Conservation (phyloP, 1,139 yeast species). For the Candida smagusa region DNA sequence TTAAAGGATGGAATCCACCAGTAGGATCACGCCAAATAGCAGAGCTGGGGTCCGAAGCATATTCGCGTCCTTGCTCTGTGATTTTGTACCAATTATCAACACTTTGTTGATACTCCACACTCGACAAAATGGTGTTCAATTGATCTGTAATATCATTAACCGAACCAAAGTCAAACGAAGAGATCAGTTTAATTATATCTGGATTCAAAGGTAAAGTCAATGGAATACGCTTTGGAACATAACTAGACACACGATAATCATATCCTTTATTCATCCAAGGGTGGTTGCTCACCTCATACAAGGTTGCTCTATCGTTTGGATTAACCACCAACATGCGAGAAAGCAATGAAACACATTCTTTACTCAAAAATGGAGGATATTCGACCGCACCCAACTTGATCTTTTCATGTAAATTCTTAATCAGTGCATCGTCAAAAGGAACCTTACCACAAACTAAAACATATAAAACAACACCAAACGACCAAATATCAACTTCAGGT, state of each 20-base stretch:
- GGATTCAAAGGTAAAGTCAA: slow-evolving; percentile 70
- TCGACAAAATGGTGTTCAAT: slow-evolving; percentile 56
- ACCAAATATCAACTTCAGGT: slow-evolving; percentile 98
- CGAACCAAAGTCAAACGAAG: slow-evolving; percentile 75
- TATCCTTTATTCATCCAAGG: slow-evolving; percentile 96
- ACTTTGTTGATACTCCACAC: slow-evolving; percentile 67
- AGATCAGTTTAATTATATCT: slow-evolving; percentile 69
- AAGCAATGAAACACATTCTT: slow-evolving; percentile 79
- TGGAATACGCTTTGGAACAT: slow-evolving; percentile 76
- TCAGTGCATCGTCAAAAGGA: slow-evolving; percentile 95
- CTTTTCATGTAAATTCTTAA: slow-evolving; percentile 88
- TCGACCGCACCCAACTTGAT: slow-evolving; percentile 91
- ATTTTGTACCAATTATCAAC: slow-evolving; percentile 60
- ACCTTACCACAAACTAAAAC: slow-evolving; percentile 97
- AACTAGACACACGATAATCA: slow-evolving; percentile 68
- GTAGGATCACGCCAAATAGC: slow-evolving; percentile 71
- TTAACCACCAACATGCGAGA: slow-evolving; percentile 91
- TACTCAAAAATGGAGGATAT: slow-evolving; percentile 79
- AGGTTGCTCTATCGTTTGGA: slow-evolving; percentile 73
- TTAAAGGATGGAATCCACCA: slow-evolving; percentile 80
- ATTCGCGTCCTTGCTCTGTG: slow-evolving; percentile 40
- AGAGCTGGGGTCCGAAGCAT: slow-evolving; percentile 38
- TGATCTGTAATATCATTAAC: slow-evolving; percentile 57
- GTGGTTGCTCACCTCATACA: slow-evolving; percentile 77
- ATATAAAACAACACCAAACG: slow-evolving; percentile 92